Evolutionary conservation across 169 alveolate species (phyloP), one percentile per base, ranked within the genome.

Genomic region (Plasmodium knowlesi): DNA sequence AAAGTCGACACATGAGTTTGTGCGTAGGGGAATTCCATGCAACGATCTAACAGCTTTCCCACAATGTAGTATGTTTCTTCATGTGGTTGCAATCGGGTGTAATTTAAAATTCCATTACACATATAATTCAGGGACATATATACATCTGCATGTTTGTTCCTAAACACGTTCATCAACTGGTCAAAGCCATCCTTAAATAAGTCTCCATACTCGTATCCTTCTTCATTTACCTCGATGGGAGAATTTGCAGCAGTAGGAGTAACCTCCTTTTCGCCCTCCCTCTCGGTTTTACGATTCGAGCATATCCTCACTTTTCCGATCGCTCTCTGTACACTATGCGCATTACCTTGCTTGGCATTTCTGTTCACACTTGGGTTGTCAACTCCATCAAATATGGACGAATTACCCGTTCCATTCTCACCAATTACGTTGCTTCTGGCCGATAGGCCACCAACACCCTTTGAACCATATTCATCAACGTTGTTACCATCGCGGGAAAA

Each of bases 71-170:
- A 82, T 2, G 84, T 81, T 28, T 91, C 92, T 32, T 91, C 95
- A 91, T 46, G 72, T 9, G 92, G 85, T 19, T 91, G 41, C 50
- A 72, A 43, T 71, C 79, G 82, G 32, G 91, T 82, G 46, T 91
- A 82, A 46, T 91, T 91, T 71, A 91, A 81, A 34, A 91, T 91
- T 82, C 81, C 92, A 43, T 91, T 91, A 37, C 92, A 91, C 79
- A 91, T 71, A 37, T 34, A 70, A 82, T 91, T 80, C 54, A 91
- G 46, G 10, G 92, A 81, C 9, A 41, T 19, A 50, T 41, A 91
- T 25, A 91, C 25, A 9, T 91, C 92, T 46, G 70, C 73, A 32
- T 91, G n/a, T 25, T 43, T 91, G 43, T 37, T 19, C 37, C 82
- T 91, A 82, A 82, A 91, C 12, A 72, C 28, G 76, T n/a, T 19